Evolutionary conservation across 2,329 filamentous ascomycete genomes (phyloP), one percentile per base, ranked within the genome.

Genomic region (Ophiocordyceps polyrhachis-furcata): DNA sequence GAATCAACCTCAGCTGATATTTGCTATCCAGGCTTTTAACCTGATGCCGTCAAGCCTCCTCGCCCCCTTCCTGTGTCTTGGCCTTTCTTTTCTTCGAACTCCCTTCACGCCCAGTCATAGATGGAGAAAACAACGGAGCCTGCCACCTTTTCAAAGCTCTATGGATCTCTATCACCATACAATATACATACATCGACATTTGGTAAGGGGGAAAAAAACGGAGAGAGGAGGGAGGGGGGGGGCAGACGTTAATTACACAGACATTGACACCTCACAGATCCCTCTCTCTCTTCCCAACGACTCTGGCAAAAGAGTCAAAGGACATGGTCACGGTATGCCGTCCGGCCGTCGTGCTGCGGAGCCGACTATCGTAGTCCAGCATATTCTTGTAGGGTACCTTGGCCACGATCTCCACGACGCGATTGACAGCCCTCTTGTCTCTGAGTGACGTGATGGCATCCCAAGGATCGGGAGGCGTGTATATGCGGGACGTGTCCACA

Each of bases 331-430:
- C 64, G 5, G 70, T 67, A 55, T 78, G 74, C 2, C 91, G 71
- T 0, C 91, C 91, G 3, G 81, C 83, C 4, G 89, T 98, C 66
- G 94, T 72, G 62, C 85, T 88, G 44, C 91, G 71, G 50, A 98
- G 63, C 57, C 93, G 84, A 58, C 86, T 85, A 53, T 96, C 69
- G 61, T 96, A 98, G 40, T 89, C 84, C 32, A 96, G 80, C 85
- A 96, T 95, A 62, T 96, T 89, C 63, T 91, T 93, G 54, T 96
- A 69, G 29, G 91, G 91, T 25, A 96, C 89, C 54, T 83, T 78
- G 20, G 88, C 91, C 12, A 81, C 79, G 52, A 98, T 85, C 43
- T 81, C 72, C 47, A 71, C 66, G 64, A 66, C 69, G 41, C 68
- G 64, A 45, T 64, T 62, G 31, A 62, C 64, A 35, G 62, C 68